A percentile compares a stretch with the other conserved stretches of the same genome.
These are phyloP conservation scores for Polyporus tsugae DNA, from an alignment of 1,284 basidiomycete genomes.

Conservation along the genomic window DNA sequence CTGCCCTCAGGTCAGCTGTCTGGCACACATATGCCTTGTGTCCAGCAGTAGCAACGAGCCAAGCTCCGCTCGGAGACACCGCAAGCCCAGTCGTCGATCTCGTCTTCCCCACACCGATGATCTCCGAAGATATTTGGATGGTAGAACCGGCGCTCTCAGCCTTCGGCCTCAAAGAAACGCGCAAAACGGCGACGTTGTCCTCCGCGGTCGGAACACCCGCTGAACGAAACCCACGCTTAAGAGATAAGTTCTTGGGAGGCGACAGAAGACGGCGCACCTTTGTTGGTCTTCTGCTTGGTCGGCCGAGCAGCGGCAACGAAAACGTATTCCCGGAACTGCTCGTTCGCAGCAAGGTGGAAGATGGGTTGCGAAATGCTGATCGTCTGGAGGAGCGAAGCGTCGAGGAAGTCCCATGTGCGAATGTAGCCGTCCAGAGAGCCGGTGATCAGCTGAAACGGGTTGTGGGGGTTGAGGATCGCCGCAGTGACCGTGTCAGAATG, in stretches of 20 bases:
- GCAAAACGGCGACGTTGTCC: slow-evolving; percentile 64
- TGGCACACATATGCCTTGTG: slow-evolving; percentile 85
- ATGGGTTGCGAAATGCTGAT: slow-evolving; percentile 79
- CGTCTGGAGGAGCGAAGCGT: slow-evolving; percentile 82
- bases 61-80: slow-evolving; percentile 81
- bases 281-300: slow-evolving; percentile 52
- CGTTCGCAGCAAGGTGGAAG: slow-evolving; percentile 75
- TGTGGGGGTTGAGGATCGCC: slow-evolving; percentile 84
- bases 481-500: slow-evolving; percentile 69
- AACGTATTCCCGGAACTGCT: slow-evolving; percentile 69
- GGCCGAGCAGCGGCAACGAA: slow-evolving; percentile 72
- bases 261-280: slow-evolving; percentile 49
- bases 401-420: slow-evolving; percentile 94
- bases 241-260: slow-evolving; percentile 8
- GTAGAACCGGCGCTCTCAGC: slow-evolving; percentile 50
- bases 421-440: slow-evolving; percentile 86
- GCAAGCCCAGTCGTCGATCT: slow-evolving; percentile 69
- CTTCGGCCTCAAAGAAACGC: slow-evolving; percentile 65
- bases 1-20: slow-evolving; percentile 61
- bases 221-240: slow-evolving; percentile 13
- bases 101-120: slow-evolving; percentile 73
- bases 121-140: slow-evolving; percentile 58
- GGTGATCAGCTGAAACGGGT: slow-evolving; percentile 90
- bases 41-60: slow-evolving; percentile 83
- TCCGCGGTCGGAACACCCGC: slow-evolving; percentile 41